Evolutionary conservation across 805 yeast genomes (phyloP).

Genomic region (Saccharomycopsis microspora): DNA sequence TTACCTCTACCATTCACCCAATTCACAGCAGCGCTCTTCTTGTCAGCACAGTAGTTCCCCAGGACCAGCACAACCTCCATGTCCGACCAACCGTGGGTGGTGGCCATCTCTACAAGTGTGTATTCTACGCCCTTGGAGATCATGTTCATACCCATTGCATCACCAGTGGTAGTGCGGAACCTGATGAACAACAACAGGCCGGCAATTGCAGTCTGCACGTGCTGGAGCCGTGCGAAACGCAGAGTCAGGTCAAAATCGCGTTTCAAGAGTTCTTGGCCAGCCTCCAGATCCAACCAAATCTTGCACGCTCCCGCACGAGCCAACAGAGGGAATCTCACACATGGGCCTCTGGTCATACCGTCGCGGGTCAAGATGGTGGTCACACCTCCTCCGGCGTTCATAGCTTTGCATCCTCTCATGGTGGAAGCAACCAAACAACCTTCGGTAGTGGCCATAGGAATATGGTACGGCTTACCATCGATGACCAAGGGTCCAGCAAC

Average conservation of each 20-base stretch:
- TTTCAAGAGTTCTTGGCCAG: conserved; percentile 73
- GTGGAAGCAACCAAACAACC: conserved; percentile 98
- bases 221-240: conserved; percentile 90
- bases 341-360: conserved; percentile 99
- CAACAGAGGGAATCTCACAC: conserved; percentile 79
- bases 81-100: conserved; percentile 85
- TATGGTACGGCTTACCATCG: conserved; percentile 79
- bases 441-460: conserved; percentile 99
- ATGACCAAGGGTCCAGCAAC: conserved; percentile 93
- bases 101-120: conserved; percentile 73
- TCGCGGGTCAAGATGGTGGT: conserved; percentile 84
- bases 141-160: conserved; percentile 99
- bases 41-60: conserved; percentile 96
- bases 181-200: conserved; percentile 83
- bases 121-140: conserved; percentile 95
- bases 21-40: conserved; percentile 95
- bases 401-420: conserved; percentile 98
- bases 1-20: conserved; percentile 99
- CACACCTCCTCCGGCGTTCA: conserved; percentile 95
- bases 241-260: conserved; percentile 94
- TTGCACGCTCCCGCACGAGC: conserved; percentile 90
- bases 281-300: conserved; percentile 90
- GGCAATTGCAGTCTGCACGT: conserved; percentile 86
- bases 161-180: conserved; percentile 98
- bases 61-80: conserved; percentile 89